These are phyloP conservation scores for Chaetomidium leptoderma DNA, from an alignment of 495 filamentous ascomycete genomes.

Conservation along the genomic window DNA sequence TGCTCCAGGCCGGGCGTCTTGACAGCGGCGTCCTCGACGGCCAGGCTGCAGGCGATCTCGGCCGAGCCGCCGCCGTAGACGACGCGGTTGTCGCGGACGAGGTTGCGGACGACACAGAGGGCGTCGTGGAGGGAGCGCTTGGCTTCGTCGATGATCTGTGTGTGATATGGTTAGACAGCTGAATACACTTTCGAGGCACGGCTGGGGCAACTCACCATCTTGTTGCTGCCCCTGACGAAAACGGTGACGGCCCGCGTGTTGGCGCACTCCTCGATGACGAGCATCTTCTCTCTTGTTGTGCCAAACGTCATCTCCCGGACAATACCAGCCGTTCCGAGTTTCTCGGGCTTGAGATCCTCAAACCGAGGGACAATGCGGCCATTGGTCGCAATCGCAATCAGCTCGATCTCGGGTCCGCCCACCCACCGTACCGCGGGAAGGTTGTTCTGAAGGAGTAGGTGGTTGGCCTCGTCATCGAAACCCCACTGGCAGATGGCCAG, in stretches of 20 bases:
- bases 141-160: constrained; percentile 98
- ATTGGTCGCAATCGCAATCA: constrained; percentile 98
- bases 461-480: constrained; percentile 98
- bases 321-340: constrained; percentile 83
- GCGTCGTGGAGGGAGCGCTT: constrained; percentile 97
- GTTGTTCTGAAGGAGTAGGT: constrained; percentile 90
- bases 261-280: constrained; percentile 98
- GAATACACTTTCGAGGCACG: constrained; percentile 3
- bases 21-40: constrained; percentile 90
- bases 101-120: constrained; percentile 93
- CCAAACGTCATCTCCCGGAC: constrained; percentile 95
- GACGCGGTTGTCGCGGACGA: constrained; percentile 92
- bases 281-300: constrained; percentile 98
- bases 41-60: constrained; percentile 94
- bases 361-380: constrained; percentile 96
- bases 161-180: neutral
- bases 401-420: constrained; percentile 94
- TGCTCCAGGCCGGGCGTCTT: constrained; percentile 96
- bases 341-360: constrained; percentile 84
- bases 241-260: constrained; percentile 95
- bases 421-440: constrained; percentile 97
- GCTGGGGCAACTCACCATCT: constrained; percentile 66
- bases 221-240: constrained; percentile 96
- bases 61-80: constrained; percentile 98
- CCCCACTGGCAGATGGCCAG: constrained; percentile 99